A percentile compares a stretch with the other conserved stretches of the same genome.
Conservation (phyloP, 768 basidiomycete genomes). For the Termitomyces sp. region DNA sequence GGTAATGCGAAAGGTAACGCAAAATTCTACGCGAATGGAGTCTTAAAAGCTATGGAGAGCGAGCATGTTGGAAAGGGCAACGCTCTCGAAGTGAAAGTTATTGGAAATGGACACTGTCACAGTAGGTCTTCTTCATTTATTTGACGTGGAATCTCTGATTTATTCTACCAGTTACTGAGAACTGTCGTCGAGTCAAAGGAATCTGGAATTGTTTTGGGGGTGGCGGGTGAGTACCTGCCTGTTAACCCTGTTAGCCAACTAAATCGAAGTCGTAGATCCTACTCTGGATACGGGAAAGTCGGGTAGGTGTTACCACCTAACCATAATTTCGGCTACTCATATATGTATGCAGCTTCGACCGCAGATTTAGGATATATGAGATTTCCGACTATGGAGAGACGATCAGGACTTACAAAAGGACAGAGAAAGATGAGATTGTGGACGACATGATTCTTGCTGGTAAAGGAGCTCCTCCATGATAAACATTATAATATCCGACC, state of each 20-base stretch:
- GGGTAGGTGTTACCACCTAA: conserved; percentile 48
- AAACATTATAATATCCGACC: conserved; percentile 15
- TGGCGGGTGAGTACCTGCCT: conserved; percentile 54
- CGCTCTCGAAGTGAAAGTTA: conserved; percentile 77
- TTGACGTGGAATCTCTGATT: neutral
- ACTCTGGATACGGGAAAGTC: conserved; percentile 76
- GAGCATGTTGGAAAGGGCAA: conserved; percentile 50
- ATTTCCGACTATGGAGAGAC: conserved; percentile 91
- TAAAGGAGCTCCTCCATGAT: conserved; percentile 36
- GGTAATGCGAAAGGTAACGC: conserved; percentile 71
- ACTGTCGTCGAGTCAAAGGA: conserved; percentile 80
- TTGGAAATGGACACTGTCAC: conserved; percentile 91
- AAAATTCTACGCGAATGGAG: conserved; percentile 82
- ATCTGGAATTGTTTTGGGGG: conserved; percentile 94
- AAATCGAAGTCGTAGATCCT: conserved; percentile 48
- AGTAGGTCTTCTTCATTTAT: conserved; percentile 37
- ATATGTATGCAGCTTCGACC: conserved; percentile 64
- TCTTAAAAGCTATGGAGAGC: conserved; percentile 72
- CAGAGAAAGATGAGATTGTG: conserved; percentile 65
- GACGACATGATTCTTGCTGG: conserved; percentile 67
- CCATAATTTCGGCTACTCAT: conserved; percentile 9
- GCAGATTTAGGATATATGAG: conserved; percentile 87
- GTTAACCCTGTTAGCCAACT: neutral
- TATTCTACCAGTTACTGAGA: conserved; percentile 68
- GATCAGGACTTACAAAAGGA: conserved; percentile 83